These are phyloP conservation scores for Craspedostauros australis DNA, from an alignment of 108 stramenopile genomes.

Conservation along the genomic window DNA sequence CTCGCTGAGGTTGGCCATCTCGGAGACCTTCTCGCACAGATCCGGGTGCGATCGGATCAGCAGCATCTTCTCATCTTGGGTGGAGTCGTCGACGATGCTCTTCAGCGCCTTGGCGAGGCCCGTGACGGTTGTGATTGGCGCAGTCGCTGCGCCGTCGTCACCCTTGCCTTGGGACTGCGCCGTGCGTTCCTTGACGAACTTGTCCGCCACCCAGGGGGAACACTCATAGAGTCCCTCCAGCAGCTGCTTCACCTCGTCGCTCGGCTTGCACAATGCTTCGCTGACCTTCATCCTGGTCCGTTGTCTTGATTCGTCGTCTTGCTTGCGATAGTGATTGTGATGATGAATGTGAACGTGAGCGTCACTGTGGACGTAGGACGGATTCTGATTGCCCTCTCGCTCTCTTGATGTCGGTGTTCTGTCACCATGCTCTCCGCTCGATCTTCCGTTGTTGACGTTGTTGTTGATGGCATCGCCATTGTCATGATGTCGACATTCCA, in stretches of 20 bases:
- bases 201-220: slow-evolving; percentile 68
- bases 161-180: too few relatives aligned
- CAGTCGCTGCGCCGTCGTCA: slow-evolving; percentile 9
- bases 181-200: slow-evolving; percentile 27
- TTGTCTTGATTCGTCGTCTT: neutral
- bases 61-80: slow-evolving; percentile 47
- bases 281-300: slow-evolving; percentile 11
- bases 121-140: slow-evolving; percentile 36
- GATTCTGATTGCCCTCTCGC: too few relatives aligned
- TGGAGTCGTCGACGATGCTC: slow-evolving; percentile 38
- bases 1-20: slow-evolving; percentile 42
- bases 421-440: too few relatives aligned
- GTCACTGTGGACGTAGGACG: too few relatives aligned
- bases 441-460: too few relatives aligned
- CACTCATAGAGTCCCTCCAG: slow-evolving; percentile 85
- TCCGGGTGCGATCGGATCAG: slow-evolving; percentile 72
- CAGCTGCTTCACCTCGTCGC: slow-evolving; percentile 26
- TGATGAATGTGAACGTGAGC: too few relatives aligned
- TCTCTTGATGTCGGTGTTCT: too few relatives aligned
- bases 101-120: slow-evolving; percentile 56
- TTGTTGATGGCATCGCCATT: too few relatives aligned
- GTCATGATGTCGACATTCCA: too few relatives aligned
- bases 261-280: slow-evolving; percentile 12
- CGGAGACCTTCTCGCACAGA: slow-evolving; percentile 36
- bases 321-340: too few relatives aligned